phyloP scores from a whole-genome alignment of 768 basidiomycete species.

The Daedaleopsis nitida region DNA sequence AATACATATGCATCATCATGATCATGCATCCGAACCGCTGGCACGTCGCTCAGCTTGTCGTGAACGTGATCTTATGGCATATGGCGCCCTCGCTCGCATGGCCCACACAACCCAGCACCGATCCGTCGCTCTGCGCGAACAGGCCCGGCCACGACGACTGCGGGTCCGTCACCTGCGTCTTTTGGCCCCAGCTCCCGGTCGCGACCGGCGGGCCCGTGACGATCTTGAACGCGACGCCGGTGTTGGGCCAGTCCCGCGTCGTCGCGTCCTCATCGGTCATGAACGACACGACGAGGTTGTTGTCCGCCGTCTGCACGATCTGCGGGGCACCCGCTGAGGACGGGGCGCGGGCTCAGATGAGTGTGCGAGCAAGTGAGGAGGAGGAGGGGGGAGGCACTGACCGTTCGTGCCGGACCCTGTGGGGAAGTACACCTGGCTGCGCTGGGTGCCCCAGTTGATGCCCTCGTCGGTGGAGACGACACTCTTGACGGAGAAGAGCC shows the following conservation, averaged over 20 bases:
- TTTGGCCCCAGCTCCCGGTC: background rate
- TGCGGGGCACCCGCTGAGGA: slow-evolving; percentile 3
- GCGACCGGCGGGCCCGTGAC: background rate
- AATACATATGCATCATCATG: too few relatives aligned
- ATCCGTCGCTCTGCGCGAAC: background rate
- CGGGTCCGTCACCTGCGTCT: background rate
- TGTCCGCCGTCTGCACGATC: background rate
- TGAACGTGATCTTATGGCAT: background rate
- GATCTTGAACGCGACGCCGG: slow-evolving; percentile 2
- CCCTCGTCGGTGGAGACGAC: slow-evolving; percentile 6
- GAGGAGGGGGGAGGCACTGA: background rate
- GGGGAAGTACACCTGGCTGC: background rate
- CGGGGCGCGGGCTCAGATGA: background rate
- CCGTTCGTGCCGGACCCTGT: background rate
- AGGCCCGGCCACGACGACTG: background rate
- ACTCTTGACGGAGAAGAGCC: background rate
- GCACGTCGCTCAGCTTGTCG: background rate
- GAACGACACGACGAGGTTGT: slow-evolving; percentile 1
- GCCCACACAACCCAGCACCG: background rate
- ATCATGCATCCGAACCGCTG: background rate
- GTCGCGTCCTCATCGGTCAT: slow-evolving; percentile 3
- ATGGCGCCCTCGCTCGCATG: background rate
- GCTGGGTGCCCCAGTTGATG: background rate
- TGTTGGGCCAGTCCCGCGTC: background rate
- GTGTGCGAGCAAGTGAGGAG: background rate